Evolutionary conservation across 352 stramenopile genomes (phyloP).

Genomic region (Phytophthora foliorum): DNA sequence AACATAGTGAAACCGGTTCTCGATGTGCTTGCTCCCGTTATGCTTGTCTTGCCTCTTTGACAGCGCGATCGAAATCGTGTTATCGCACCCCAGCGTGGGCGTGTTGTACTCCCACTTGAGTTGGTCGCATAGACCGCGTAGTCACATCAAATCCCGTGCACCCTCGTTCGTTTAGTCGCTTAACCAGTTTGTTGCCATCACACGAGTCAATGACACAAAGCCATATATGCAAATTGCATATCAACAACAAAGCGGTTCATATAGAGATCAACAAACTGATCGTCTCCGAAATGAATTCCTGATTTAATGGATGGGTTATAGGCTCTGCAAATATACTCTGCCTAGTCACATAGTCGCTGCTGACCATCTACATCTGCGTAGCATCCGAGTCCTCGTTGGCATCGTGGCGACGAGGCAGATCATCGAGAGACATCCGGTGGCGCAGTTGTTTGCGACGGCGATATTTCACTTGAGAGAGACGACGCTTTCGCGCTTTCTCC

Average conservation of each 20-base stretch:
- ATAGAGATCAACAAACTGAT: no score
- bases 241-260: no score
- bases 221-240: neutral
- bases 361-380: conserved; percentile 4
- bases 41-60: no score
- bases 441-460: neutral
- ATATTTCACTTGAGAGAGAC: conserved; percentile 1
- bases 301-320: no score
- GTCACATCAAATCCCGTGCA: no score
- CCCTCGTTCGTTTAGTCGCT: neutral
- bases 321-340: neutral
- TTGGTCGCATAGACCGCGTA: no score
- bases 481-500: neutral
- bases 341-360: neutral
- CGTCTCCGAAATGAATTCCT: no score
- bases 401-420: neutral
- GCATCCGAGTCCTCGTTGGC: neutral
- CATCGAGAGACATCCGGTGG: neutral
- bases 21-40: no score
- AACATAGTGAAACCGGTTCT: no score
- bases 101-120: no score
- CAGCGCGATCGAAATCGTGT: no score
- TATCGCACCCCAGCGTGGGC: no score
- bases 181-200: neutral
- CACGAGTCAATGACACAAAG: neutral